A percentile compares a stretch with the other conserved stretches of the same genome.
These are phyloP conservation scores for Glebionis coronaria DNA, from an alignment of 129 eudicot genomes.

Conservation along the genomic window DNA sequence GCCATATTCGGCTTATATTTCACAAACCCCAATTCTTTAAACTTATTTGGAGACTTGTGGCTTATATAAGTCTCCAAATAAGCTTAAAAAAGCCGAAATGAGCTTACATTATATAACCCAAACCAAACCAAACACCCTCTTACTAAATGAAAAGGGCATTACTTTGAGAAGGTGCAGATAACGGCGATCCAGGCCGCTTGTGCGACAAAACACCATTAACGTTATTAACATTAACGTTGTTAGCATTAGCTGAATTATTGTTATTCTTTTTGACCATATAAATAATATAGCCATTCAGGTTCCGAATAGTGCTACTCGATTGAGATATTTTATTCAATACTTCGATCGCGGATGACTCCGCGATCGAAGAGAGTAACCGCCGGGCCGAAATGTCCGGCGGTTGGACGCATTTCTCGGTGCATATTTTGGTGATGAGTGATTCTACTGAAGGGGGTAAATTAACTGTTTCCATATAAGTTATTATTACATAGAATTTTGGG, in stretches of 20 bases:
- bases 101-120: no score
- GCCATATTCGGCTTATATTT: no score
- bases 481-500: no score
- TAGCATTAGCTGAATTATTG: not conserved
- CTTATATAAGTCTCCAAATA: no score
- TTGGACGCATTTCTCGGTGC: not conserved
- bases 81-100: no score
- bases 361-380: constrained; percentile 14
- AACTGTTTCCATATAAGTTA: not conserved
- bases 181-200: constrained; percentile 19
- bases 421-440: no score
- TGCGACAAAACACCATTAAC: not conserved
- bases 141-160: not conserved
- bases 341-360: constrained; percentile 20
- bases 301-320: constrained; percentile 6
- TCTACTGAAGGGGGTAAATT: constrained; percentile 1
- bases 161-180: constrained; percentile 14
- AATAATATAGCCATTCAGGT: constrained; percentile 16
- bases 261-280: constrained; percentile 8
- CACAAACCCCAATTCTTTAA: no score
- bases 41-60: no score
- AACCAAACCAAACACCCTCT: constrained; percentile 1
- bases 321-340: constrained; percentile 17
- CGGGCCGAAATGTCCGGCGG: constrained; percentile 18
- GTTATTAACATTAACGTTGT: not conserved